These are phyloP conservation scores for Warburgia ugandensis DNA, from an alignment of 164 flowering plant species.

Conservation along the genomic window DNA sequence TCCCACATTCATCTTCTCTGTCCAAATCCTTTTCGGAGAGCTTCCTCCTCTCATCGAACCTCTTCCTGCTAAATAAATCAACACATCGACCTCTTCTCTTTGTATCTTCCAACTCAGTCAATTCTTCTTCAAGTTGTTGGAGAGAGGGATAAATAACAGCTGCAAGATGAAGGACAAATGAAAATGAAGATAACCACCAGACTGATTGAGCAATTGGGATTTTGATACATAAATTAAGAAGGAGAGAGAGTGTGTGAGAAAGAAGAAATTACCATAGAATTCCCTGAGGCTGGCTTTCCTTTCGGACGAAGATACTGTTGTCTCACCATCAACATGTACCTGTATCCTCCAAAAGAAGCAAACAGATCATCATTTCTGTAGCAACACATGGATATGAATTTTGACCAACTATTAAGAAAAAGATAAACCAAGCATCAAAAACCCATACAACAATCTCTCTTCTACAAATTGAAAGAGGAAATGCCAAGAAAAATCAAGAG, in stretches of 20 bases:
- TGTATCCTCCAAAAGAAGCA: neutral
- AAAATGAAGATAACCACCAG: neutral
- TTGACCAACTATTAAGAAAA: neutral
- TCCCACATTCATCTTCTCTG: conserved; percentile 87
- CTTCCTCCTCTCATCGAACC: conserved; percentile 25
- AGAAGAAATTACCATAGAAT: conserved; percentile 7
- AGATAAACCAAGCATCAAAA: neutral
- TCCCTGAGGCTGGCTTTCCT: conserved; percentile 17
- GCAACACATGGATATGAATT: neutral
- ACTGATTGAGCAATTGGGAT: neutral
- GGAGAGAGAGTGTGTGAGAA: neutral
- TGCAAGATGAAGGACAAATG: conserved; percentile 20
- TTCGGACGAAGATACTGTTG: conserved; percentile 3
- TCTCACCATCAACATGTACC: conserved; percentile 12
- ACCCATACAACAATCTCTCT: neutral
- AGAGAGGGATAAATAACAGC: conserved; percentile 84
- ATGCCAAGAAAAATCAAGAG: neutral
- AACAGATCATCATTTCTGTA: neutral
- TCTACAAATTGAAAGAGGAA: neutral
- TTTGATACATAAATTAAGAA: neutral
- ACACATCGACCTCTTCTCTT: conserved; percentile 16
- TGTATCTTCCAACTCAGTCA: conserved; percentile 27
- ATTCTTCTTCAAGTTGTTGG: conserved; percentile 57
- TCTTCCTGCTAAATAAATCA: conserved; percentile 30
- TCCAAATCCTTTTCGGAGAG: conserved; percentile 43